Evolutionary conservation across 176 grass and related monocot species (phyloP).

Genomic region (Dactylis glomerata): DNA sequence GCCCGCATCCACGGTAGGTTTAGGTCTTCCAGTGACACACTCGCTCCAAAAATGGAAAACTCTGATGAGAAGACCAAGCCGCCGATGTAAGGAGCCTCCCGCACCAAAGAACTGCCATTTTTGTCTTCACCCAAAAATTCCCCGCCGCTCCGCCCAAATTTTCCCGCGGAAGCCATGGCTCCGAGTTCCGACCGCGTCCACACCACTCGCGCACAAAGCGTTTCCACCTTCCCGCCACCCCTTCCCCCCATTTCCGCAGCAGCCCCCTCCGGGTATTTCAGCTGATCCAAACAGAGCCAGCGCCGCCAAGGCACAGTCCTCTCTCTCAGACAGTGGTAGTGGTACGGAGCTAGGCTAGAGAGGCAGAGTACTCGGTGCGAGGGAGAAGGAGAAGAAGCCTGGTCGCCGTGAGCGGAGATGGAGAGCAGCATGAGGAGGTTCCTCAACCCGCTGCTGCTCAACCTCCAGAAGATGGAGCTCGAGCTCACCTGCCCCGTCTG

Average conservation of each 20-base stretch:
- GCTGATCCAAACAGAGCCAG: neutral
- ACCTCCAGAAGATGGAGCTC: slow-evolving; percentile 96
- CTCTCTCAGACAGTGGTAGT: neutral
- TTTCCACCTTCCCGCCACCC: slow-evolving; percentile 31
- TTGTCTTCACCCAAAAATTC: neutral
- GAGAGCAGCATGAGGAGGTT: slow-evolving; percentile 63
- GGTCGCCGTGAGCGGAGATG: slow-evolving; percentile 25
- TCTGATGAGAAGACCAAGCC: too few species aligned
- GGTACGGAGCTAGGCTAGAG: neutral
- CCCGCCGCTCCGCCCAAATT: neutral
- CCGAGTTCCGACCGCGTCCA: neutral
- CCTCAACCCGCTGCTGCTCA: slow-evolving; percentile 82
- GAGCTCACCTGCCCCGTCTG: slow-evolving; percentile 96
- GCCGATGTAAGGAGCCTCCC: neutral
- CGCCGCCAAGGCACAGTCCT: neutral
- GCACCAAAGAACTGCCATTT: neutral
- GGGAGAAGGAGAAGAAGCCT: slow-evolving; percentile 6
- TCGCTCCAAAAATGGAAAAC: neutral
- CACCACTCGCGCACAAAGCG: neutral
- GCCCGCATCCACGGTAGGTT: neutral
- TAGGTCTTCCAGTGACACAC: neutral
- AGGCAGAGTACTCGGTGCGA: neutral
- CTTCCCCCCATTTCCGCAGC: slow-evolving; percentile 1
- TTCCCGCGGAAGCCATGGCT: neutral
- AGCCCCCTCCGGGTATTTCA: slow-evolving; percentile 16